A percentile compares a stretch with the other conserved stretches of the same genome.
Evolutionary conservation across 345 rosid genomes (phyloP).

Genomic region (Arabidopsis suecica): DNA sequence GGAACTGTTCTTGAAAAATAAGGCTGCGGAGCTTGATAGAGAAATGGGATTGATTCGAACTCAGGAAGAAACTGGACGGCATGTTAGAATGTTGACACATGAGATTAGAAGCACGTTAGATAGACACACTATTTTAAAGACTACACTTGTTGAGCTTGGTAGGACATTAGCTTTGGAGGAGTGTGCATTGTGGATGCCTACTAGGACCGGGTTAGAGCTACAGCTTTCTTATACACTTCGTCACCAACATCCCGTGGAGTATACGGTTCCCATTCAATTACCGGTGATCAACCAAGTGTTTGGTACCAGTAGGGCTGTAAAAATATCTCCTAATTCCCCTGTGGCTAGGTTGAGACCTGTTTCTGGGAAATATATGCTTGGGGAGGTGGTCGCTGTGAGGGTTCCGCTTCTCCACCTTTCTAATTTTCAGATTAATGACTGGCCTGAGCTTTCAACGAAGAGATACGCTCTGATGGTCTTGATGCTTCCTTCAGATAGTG

Average conservation of each 20-base stretch:
- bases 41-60: conserved; percentile 98
- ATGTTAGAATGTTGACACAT: conserved; percentile 96
- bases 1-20: conserved; percentile 86
- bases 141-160: conserved; percentile 95
- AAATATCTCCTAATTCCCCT: conserved; percentile 89
- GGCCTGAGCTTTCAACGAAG: conserved; percentile 98
- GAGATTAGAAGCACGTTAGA: conserved; percentile 97
- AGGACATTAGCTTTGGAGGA: conserved; percentile 90
- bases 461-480: conserved; percentile 95
- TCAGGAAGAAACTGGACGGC: conserved; percentile 96
- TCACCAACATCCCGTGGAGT: conserved; percentile 92
- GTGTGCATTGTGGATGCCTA: conserved; percentile 99
- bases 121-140: conserved; percentile 86
- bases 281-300: conserved; percentile 96
- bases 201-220: conserved; percentile 91
- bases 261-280: conserved; percentile 92
- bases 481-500: conserved; percentile 98
- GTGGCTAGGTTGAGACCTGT: conserved; percentile 86
- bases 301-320: conserved; percentile 66
- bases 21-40: conserved; percentile 96
- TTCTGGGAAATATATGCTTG: conserved; percentile 81
- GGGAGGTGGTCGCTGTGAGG: conserved; percentile 95
- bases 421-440: conserved; percentile 93
- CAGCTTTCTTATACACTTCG: conserved; percentile 93
- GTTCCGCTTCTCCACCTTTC: conserved; percentile 97